Base-by-base conservation (phyloP, 352 stramenopile genomes). In the Aphanomyces euteiches region DNA sequence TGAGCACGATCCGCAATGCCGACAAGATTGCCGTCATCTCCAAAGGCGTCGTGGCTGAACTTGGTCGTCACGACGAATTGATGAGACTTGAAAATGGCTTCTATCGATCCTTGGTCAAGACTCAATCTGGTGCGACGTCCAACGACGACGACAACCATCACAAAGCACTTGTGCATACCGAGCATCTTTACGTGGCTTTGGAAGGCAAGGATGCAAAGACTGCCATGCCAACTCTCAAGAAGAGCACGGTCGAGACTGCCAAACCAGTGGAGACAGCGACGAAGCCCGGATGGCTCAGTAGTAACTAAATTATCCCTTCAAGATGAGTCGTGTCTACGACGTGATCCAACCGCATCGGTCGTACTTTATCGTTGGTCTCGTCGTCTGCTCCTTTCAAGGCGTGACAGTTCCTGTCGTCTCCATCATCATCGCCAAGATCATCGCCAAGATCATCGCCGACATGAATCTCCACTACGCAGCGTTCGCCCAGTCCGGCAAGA, bases 1-100 rank as follows among this genome's bases (percentile, higher is more conserved):
- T 93, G n/a, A 91, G 83, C n/a, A 93, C 86, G 1, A 74, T 93
- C 7, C 82, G 80, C 7, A 78, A 90, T 56, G 84, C 86, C 0
- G 76, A 93, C 79, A 81, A 74, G 57, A 78, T 78, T 43, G 59
- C 68, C 21, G 64, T 78, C 12, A 13, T 78, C 6, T 73, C 58
- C 0, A 54, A 65, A 0, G 74, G 74, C 17, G 28, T 47, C 7
- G 68, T 78, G 3, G 65, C 67, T 2, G 74, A 78, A 21, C 3
- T 47, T 39, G 74, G 74, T 47, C 67, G 15, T 15, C 74, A 79
- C 45, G 36, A 57, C 4, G 13, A 73, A 38, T 61, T 79, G 5
- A 56, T 79, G 60, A 8, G 48, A 19, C 41, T 47, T 0, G 39
- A 68, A 1, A 39, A 75, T 17, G 79, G 77, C 12, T 34, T 78